These are phyloP conservation scores for Dacryopinax spathularia DNA, from an alignment of 768 basidiomycete genomes.

Conservation along the genomic window DNA sequence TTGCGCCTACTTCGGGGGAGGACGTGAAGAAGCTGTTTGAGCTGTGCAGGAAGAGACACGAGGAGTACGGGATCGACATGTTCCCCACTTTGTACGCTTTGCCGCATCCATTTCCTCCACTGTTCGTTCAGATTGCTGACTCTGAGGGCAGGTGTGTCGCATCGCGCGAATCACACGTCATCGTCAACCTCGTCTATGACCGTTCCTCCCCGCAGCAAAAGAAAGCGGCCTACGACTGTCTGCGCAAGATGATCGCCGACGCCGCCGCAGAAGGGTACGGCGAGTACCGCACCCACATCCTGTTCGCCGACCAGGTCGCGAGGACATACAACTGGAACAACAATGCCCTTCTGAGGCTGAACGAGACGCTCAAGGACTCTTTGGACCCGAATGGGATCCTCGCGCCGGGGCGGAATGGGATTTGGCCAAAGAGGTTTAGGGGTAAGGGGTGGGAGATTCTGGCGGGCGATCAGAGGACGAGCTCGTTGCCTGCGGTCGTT, in stretches of 20 bases:
- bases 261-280: conserved; percentile 8
- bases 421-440: conserved; percentile 5
- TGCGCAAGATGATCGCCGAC: conserved; percentile 7
- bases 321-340: conserved; percentile 11
- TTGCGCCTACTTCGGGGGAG: neutral
- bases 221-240: neutral
- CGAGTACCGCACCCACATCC: conserved; percentile 13
- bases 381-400: conserved; percentile 16
- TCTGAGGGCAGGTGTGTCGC: neutral
- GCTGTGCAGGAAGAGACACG: conserved; percentile 6
- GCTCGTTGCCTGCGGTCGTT: neutral
- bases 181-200: conserved; percentile 5
- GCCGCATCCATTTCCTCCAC: neutral
- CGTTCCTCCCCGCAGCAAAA: neutral
- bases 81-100: conserved; percentile 9
- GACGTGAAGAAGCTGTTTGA: conserved; percentile 7
- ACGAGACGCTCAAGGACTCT: conserved; percentile 14
- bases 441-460: neutral
- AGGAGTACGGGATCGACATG: conserved; percentile 8
- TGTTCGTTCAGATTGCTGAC: neutral
- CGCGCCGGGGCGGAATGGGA: conserved; percentile 9
- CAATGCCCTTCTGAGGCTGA: conserved; percentile 8
- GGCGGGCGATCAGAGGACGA: neutral
- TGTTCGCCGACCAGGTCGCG: conserved; percentile 12
- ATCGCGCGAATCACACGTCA: conserved; percentile 1